A percentile compares a stretch with the other conserved stretches of the same genome.
These are phyloP conservation scores for Penicillium sclerotigenum DNA, from an alignment of 2,329 filamentous ascomycete species.

Conservation along the genomic window DNA sequence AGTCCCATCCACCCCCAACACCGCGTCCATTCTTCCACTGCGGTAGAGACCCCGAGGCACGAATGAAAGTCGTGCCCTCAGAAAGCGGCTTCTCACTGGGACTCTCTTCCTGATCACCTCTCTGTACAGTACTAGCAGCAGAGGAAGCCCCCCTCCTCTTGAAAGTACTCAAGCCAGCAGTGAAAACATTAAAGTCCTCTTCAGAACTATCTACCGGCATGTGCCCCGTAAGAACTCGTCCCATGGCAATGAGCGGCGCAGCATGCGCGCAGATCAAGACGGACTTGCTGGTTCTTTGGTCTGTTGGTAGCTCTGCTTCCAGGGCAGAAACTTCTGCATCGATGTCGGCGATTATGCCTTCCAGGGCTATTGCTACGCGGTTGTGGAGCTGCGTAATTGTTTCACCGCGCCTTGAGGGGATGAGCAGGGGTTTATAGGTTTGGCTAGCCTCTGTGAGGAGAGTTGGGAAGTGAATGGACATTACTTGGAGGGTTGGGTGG, in stretches of 20 bases:
- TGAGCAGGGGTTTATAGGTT: slow-evolving; percentile 60
- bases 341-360: slow-evolving; percentile 67
- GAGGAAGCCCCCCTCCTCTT: slow-evolving; percentile 41
- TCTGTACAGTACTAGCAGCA: neutral
- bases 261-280: slow-evolving; percentile 86
- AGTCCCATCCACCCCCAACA: slow-evolving; percentile 75
- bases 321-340: slow-evolving; percentile 54
- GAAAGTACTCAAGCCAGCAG: slow-evolving; percentile 74
- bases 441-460: slow-evolving; percentile 35
- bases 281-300: slow-evolving; percentile 54
- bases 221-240: slow-evolving; percentile 72
- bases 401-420: slow-evolving; percentile 73
- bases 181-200: slow-evolving; percentile 83
- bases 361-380: slow-evolving; percentile 68
- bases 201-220: slow-evolving; percentile 69
- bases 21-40: slow-evolving; percentile 60
- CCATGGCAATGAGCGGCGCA: slow-evolving; percentile 81
- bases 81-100: slow-evolving; percentile 18
- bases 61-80: slow-evolving; percentile 30
- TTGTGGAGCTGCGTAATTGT: slow-evolving; percentile 75
- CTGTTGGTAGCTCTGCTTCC: slow-evolving; percentile 49
- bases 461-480: slow-evolving; percentile 63
- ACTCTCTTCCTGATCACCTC: slow-evolving; percentile 25
- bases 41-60: slow-evolving; percentile 24
- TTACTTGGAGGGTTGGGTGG: slow-evolving; percentile 62